Evolutionary conservation across 345 rosid species (phyloP).

Genomic region (Eucalyptus erythrocorys): DNA sequence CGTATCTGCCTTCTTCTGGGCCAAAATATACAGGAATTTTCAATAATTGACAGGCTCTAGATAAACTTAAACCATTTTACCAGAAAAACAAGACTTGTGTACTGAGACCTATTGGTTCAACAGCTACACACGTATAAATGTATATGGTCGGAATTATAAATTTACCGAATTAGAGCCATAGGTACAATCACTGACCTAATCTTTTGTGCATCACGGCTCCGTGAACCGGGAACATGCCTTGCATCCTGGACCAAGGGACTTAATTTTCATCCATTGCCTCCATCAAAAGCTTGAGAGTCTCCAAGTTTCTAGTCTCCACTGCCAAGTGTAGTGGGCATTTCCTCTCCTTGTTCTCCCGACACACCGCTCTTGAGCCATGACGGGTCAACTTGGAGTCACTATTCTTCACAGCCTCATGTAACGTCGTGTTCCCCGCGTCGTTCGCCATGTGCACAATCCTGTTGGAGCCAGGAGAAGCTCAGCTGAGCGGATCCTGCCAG

Average conservation of each 20-base stretch:
- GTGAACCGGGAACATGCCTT: background rate
- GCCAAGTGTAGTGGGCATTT: background rate
- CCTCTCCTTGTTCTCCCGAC: background rate
- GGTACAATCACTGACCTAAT: background rate
- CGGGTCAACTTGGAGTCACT: background rate
- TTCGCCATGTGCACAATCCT: background rate
- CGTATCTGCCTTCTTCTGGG: background rate
- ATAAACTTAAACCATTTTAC: background rate
- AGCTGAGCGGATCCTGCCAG: background rate
- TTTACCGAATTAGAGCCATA: background rate
- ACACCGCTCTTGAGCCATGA: background rate
- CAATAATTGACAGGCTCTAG: background rate
- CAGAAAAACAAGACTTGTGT: background rate
- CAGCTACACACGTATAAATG: background rate
- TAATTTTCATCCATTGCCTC: background rate
- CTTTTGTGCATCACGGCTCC: background rate
- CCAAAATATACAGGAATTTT: background rate
- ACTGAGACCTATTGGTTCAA: background rate
- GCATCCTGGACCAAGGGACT: background rate
- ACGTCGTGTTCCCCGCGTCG: background rate
- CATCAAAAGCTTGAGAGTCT: background rate
- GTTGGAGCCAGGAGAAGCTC: background rate
- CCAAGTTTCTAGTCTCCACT: background rate
- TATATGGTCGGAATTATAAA: background rate
- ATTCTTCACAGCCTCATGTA: background rate